A percentile compares a stretch with the other conserved stretches of the same genome.
Evolutionary conservation across 139 green algal species (phyloP).

Genomic region (Coelastrella sp.): DNA sequence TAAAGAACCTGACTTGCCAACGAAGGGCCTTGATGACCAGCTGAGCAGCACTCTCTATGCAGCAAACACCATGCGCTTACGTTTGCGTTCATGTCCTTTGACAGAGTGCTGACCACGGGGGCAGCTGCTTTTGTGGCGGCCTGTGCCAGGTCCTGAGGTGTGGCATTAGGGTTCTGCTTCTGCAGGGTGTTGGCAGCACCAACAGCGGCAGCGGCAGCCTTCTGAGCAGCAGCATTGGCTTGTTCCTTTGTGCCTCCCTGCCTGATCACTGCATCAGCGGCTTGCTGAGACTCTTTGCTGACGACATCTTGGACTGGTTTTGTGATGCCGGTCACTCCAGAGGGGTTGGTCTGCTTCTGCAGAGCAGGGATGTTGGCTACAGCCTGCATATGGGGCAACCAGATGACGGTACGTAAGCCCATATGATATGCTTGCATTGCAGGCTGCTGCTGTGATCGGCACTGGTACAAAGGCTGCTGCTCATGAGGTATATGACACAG

Average conservation of each 20-base stretch:
- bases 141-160: not conserved
- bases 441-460: not conserved
- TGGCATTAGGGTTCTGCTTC: conserved; percentile 23
- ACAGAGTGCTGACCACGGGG: conserved; percentile 11
- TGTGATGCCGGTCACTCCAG: not conserved
- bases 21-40: not conserved
- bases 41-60: not conserved
- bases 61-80: not conserved
- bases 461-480: not conserved
- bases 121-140: not conserved
- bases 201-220: conserved; percentile 32
- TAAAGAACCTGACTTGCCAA: no score
- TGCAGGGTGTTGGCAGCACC: conserved; percentile 25
- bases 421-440: not conserved
- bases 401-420: not conserved
- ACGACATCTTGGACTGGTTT: conserved; percentile 18
- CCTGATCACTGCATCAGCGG: conserved; percentile 34
- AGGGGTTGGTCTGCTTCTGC: conserved; percentile 35
- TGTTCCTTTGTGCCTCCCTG: conserved; percentile 41
- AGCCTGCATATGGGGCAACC: not conserved
- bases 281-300: conserved; percentile 17
- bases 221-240: conserved; percentile 38
- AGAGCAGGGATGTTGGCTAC: conserved; percentile 14
- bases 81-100: conserved; percentile 13
- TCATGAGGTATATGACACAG: no score